Evolutionary conservation across 345 rosid genomes (phyloP).

Genomic region (Eucalyptus erythrocorys): DNA sequence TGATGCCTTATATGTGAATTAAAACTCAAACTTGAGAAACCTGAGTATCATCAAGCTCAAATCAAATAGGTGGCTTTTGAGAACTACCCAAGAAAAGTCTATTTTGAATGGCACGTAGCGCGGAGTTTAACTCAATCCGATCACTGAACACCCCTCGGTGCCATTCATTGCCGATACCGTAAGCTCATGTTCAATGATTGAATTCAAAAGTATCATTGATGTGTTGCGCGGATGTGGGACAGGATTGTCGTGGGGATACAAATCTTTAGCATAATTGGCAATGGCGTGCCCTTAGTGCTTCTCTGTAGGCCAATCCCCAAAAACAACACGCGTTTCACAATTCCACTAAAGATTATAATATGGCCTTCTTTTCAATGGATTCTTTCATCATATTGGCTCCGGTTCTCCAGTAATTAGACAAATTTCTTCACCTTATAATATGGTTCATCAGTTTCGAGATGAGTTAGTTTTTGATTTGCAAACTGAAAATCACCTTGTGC

Average conservation of each 20-base stretch:
- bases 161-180: neutral
- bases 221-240: neutral
- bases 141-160: neutral
- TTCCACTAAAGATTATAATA: neutral
- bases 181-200: neutral
- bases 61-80: neutral
- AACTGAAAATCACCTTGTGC: neutral
- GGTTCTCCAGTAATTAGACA: neutral
- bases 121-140: neutral
- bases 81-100: neutral
- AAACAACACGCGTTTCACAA: neutral
- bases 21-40: neutral
- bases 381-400: neutral
- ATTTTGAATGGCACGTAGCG: neutral
- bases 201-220: neutral
- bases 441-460: neutral
- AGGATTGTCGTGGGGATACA: neutral
- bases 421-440: neutral
- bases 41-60: neutral
- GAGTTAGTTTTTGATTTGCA: neutral
- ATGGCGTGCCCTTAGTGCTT: neutral
- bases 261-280: neutral
- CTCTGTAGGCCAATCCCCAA: neutral
- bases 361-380: neutral
- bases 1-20: neutral